A percentile compares a stretch with the other conserved stretches of the same genome.
Conservation (phyloP, 2,329 filamentous ascomycete genomes). For the Colletotrichum costaricense region DNA sequence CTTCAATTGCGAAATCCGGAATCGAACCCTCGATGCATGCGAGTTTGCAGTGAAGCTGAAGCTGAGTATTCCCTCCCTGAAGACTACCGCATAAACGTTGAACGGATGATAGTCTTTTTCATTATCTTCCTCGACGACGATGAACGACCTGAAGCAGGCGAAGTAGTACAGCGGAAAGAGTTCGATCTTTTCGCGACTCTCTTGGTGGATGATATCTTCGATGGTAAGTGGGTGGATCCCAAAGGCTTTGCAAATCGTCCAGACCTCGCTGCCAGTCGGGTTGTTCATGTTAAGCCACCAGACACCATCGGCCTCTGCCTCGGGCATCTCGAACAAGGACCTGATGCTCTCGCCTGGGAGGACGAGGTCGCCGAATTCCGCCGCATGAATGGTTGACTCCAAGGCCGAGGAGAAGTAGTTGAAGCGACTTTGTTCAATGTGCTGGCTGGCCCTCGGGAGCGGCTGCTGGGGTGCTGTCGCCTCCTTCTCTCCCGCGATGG, state of each 20-base stretch:
- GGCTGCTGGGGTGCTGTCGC: constrained; percentile 42
- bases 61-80: constrained; percentile 92
- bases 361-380: constrained; percentile 87
- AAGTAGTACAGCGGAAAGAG: constrained; percentile 98
- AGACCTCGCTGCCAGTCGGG: constrained; percentile 88
- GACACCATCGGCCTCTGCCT: constrained; percentile 76
- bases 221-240: constrained; percentile 94
- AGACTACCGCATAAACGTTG: constrained; percentile 96
- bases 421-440: constrained; percentile 80
- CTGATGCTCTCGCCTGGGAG: constrained; percentile 90
- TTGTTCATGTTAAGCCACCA: constrained; percentile 98
- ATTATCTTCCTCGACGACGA: constrained; percentile 78
- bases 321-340: constrained; percentile 80
- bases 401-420: constrained; percentile 97
- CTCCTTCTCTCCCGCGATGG: constrained; percentile 57
- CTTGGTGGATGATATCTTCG: constrained; percentile 95
- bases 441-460: constrained; percentile 48
- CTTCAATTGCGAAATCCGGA: constrained; percentile 90
- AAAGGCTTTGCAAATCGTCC: constrained; percentile 91
- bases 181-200: constrained; percentile 98
- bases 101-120: constrained; percentile 91
- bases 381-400: constrained; percentile 91
- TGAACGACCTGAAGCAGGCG: constrained; percentile 95
- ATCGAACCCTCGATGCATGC: constrained; percentile 89
- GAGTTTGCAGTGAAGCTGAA: constrained; percentile 92